Base-by-base conservation (phyloP, 2,329 filamentous ascomycete genomes). In the Raffaelea deltoideospora region DNA sequence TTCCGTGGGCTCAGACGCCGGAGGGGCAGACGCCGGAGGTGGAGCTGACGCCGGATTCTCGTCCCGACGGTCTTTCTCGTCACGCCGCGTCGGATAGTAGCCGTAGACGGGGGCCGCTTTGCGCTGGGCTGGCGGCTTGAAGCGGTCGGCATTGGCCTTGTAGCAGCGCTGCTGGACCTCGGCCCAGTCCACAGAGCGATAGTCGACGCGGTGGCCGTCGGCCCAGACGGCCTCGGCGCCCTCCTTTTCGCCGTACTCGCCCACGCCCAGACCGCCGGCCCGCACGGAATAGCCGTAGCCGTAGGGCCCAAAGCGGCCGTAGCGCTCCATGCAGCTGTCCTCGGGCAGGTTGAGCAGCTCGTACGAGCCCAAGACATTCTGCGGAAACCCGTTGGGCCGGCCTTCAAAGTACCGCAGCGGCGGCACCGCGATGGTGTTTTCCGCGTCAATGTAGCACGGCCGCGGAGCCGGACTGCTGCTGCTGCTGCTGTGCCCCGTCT, bases 251-350 rank as follows among this genome's bases (percentile, higher is more conserved):
- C 85, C 85, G 48, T 86, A 76, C 55, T 92, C 72, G 10, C 84
- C 87, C n/a, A 82, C 76, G 5, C 88, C 86, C 20, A 80, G 75
- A 2, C 88, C 88, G 11, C 88, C 88, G 44, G 69, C 75, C 40
- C 76, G 75, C 24, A 69, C 63, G 23, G 80, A 83, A 54, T 96
- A 96, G 9, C 88, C 88, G 42, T 85, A 73, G 0, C 88, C 88
- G 48, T 98, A 98, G 0, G 88, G 82, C 0, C 84, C 87, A 22
- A 90, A 72, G 44, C 86, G 72, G 3, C 88, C 88, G 52, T 83
- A 93, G 2, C 90, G 72, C 47, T 98, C 90, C 51, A 94, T 95
- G 59, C 90, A 98, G 33, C 95, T 72, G 49, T 93, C 79, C 45
- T 92, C 74, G 15, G 80, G 73, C 26, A 96, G 61, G 1, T 76